Base-by-base conservation (phyloP, 148 eudicot genomes). In the Rhododendron griersonianum region DNA sequence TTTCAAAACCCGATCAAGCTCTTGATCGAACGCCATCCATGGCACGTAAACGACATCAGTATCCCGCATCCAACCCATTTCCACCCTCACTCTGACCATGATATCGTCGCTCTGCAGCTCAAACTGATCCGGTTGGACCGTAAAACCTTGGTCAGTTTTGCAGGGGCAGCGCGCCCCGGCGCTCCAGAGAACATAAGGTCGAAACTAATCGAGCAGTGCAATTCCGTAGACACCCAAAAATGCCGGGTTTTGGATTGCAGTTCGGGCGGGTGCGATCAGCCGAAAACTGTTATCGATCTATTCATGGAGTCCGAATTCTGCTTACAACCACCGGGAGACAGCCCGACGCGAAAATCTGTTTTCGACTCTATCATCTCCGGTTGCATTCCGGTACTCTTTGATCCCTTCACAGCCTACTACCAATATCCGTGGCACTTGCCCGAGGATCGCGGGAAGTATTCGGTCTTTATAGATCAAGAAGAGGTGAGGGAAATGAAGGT, bases 371-470 rank as follows among this genome's bases (percentile, higher is more conserved):
- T 96, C 0, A 78, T 96, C 67, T 85, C 93, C 2, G 98, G 99
- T 2, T 96, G 99, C 61, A 96, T 95, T n/a, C 99, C 98, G 0
- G 98, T 96, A 21, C 33, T 96, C 0, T 96, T 96, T 51, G 90
- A 91, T 76, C 98, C 95, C 0, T 88, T 91, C 25, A 93, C 99
- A 0, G 96, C 96, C 1, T 90, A 93, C 85, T 94, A 94, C 77
- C 99, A 96, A 63, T 96, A 96, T 82, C 92, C 98, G 11, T 96
- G 99, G 97, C 98, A 96, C 84, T 86, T 96, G 25, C 99, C 98
- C 0, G 86, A 88, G 83, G 95, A 96, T 88, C 65, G 87, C 23
- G 65, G 69, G 11, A 92, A 87, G 48, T 96, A 93, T 39, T 96
- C 98, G 0, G 93, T 95, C 14, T 95, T 88, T 59, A 89, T 96